Evolutionary conservation across 2,329 filamentous ascomycete genomes (phyloP).

Genomic region (Albophoma yamanashiensis): DNA sequence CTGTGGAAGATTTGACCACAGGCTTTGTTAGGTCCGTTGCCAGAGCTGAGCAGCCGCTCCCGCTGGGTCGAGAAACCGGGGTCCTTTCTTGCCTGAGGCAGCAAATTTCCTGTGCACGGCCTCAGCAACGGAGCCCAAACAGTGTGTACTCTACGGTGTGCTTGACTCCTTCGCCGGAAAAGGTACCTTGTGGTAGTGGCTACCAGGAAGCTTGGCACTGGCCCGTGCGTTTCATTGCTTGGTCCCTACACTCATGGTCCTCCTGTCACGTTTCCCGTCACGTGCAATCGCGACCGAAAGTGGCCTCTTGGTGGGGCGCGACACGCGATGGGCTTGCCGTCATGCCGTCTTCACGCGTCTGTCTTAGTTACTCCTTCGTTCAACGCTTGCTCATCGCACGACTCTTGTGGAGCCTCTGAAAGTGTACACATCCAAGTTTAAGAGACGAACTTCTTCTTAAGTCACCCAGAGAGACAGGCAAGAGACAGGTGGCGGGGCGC

Average conservation of each 20-base stretch:
- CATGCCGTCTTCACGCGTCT: not conserved
- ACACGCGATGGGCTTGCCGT: not conserved
- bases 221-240: not conserved
- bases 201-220: not conserved
- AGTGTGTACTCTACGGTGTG: not conserved
- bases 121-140: not conserved
- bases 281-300: constrained; percentile 13
- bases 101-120: not conserved
- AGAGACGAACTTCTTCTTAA: too few species aligned
- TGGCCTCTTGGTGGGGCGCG: not conserved
- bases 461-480: too few species aligned
- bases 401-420: not conserved
- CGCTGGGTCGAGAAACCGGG: constrained; percentile 2
- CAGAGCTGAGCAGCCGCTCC: constrained; percentile 8
- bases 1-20: constrained; percentile 6
- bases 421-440: not conserved
- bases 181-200: not conserved
- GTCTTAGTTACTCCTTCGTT: not conserved
- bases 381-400: not conserved
- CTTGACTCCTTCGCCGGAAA: accelerated
- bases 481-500: not conserved
- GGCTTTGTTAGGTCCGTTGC: constrained; percentile 7
- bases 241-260: not conserved
- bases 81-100: constrained; percentile 8
- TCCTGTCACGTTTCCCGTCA: constrained; percentile 11